Percentiles rank a stretch among this genome's conserved stretches.
Conservation (phyloP, 345 rosid species). For the Psidium guajava region DNA sequence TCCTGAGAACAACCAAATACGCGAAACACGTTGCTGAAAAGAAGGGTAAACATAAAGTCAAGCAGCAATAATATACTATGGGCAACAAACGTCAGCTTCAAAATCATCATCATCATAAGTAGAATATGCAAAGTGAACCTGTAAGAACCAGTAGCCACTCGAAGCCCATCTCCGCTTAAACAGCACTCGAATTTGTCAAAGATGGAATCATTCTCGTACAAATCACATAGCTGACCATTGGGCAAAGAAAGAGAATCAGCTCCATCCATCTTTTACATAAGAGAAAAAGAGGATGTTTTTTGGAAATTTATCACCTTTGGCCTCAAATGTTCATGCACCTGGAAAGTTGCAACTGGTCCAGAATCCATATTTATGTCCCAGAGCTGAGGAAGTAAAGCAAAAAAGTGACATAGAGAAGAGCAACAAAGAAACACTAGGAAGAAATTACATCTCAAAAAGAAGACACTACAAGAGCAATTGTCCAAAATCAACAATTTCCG, state of each 20-base stretch:
- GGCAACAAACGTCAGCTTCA: background rate
- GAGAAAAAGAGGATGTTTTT: background rate
- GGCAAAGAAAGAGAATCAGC: slow-evolving; percentile 5
- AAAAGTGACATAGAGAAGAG: background rate
- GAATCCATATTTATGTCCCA: slow-evolving; percentile 94
- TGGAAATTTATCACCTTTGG: slow-evolving; percentile 39
- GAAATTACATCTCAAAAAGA: background rate
- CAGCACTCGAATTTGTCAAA: slow-evolving; percentile 59
- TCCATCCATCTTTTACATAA: background rate
- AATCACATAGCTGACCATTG: slow-evolving; percentile 47
- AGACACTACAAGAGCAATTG: background rate
- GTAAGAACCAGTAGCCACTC: slow-evolving; percentile 71
- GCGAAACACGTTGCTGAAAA: slow-evolving; percentile 55
- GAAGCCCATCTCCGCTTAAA: slow-evolving; percentile 46
- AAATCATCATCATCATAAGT: background rate
- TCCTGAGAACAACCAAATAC: slow-evolving; percentile 55
- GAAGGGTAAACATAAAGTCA: slow-evolving; percentile 1
- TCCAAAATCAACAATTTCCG: background rate
- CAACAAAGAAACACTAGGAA: background rate
- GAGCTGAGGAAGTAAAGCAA: slow-evolving; percentile 21
- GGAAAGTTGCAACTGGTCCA: slow-evolving; percentile 74
- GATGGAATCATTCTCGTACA: slow-evolving; percentile 60
- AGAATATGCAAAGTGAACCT: slow-evolving; percentile 21
- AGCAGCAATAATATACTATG: background rate
- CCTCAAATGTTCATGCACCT: slow-evolving; percentile 88